A percentile compares a stretch with the other conserved stretches of the same genome.
phyloP scores from a whole-genome alignment of 2,329 filamentous ascomycete species.

The Fusarium tanahbumbuense region DNA sequence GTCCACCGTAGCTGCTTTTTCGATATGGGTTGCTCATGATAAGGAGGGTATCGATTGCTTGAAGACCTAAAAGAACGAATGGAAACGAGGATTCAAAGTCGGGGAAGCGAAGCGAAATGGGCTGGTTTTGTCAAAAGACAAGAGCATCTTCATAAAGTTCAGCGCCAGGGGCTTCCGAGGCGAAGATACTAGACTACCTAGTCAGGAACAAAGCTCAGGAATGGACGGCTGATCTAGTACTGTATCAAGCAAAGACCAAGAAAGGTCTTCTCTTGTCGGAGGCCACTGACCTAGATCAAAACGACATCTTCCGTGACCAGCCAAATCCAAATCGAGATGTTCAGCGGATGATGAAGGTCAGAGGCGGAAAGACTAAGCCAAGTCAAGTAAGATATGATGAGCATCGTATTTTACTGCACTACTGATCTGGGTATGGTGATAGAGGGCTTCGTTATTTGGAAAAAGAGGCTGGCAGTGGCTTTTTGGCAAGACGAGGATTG shows the following conservation, averaged over 20 bases:
- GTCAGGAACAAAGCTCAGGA: constrained; percentile 19
- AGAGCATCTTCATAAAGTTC: constrained; percentile 17
- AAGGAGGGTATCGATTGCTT: not conserved
- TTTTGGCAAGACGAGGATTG: constrained; percentile 14
- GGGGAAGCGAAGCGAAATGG: not conserved
- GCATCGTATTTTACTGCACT: not conserved
- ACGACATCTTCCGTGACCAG: not conserved
- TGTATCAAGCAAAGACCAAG: not conserved
- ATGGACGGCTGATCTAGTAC: constrained; percentile 4
- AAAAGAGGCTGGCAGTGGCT: constrained; percentile 17
- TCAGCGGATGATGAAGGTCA: constrained; percentile 5
- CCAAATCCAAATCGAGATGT: not conserved
- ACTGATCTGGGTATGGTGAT: not conserved
- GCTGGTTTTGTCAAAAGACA: constrained; percentile 12
- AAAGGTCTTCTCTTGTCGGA: not conserved
- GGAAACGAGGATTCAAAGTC: not conserved
- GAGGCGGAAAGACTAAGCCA: constrained; percentile 15
- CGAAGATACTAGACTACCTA: not conserved
- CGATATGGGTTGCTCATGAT: constrained; percentile 27
- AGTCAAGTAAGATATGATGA: constrained; percentile 1
- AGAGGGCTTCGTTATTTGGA: not conserved
- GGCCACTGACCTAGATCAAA: not conserved
- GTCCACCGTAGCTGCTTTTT: constrained; percentile 22
- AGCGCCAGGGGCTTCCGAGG: constrained; percentile 1
- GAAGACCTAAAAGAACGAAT: not conserved